phyloP scores from a whole-genome alignment of 2,329 filamentous ascomycete species.

The Penicillium sp. region DNA sequence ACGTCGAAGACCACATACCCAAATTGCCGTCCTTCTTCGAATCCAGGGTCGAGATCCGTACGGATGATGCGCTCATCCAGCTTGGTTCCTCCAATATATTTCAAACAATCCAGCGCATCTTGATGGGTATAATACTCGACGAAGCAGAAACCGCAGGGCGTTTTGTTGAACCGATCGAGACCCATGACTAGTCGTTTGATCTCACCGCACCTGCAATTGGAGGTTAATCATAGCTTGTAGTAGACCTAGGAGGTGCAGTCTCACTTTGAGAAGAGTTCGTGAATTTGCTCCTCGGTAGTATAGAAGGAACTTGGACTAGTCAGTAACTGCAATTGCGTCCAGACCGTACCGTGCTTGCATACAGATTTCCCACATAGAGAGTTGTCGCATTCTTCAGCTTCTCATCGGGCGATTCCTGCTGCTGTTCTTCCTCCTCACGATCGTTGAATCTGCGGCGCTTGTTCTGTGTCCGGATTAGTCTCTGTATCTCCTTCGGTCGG shows the following conservation, averaged over 20 bases:
- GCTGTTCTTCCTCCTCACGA: constrained; percentile 51
- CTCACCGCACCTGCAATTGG: constrained; percentile 65
- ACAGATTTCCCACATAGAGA: constrained; percentile 96
- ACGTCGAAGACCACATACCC: constrained; percentile 49
- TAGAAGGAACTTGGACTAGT: constrained; percentile 72
- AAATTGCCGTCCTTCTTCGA: constrained; percentile 93
- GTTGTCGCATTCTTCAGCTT: constrained; percentile 84
- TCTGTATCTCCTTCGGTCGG: constrained; percentile 3
- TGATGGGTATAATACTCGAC: constrained; percentile 99
- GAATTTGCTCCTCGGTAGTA: constrained; percentile 98
- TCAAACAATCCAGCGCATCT: constrained; percentile 96
- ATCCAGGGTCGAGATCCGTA: constrained; percentile 92
- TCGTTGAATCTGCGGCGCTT: constrained; percentile 65
- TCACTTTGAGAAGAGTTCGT: constrained; percentile 89
- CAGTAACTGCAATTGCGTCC: constrained; percentile 14
- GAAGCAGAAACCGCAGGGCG: constrained; percentile 98
- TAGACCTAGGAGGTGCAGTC: constrained; percentile 9
- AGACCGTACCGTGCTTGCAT: constrained; percentile 37
- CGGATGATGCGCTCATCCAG: constrained; percentile 95
- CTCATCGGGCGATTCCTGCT: constrained; percentile 64
- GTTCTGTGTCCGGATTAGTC: constrained; percentile 50
- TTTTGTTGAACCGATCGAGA: constrained; percentile 93
- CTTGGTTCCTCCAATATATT: constrained; percentile 97
- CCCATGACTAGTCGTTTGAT: constrained; percentile 99
- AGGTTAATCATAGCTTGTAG: constrained; percentile 8